These are phyloP conservation scores for Baffinella frigidus DNA, from an alignment of 208 protist species.

Conservation along the genomic window DNA sequence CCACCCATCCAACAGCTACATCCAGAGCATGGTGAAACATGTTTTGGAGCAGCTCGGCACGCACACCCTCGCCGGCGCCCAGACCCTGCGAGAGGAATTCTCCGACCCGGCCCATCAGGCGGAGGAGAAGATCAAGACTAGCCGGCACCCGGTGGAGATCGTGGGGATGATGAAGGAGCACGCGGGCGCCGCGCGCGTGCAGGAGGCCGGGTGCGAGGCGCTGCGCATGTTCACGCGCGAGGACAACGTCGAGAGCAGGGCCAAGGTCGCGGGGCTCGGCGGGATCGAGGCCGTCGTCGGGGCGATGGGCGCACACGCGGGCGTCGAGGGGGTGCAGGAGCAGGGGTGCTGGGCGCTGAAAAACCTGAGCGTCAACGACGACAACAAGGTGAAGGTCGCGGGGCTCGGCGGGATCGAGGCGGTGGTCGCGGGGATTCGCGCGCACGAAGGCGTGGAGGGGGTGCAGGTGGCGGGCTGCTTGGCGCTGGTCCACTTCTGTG, in stretches of 20 bases:
- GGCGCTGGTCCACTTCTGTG: conserved; percentile 1
- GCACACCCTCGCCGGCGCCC: too few relatives aligned
- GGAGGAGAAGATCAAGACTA: too few relatives aligned
- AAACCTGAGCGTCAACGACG: conserved; percentile 22
- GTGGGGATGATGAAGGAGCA: background rate
- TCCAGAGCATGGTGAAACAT: too few relatives aligned
- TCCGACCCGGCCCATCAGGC: too few relatives aligned
- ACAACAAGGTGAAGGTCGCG: conserved; percentile 52
- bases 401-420: background rate
- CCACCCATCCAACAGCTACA: too few relatives aligned
- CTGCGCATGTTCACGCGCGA: too few relatives aligned
- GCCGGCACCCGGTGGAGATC: too few relatives aligned
- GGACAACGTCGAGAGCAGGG: too few relatives aligned
- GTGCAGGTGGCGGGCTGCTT: conserved; percentile 29
- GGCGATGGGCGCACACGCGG: background rate
- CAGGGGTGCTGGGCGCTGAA: conserved; percentile 52
- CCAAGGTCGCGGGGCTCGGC: background rate
- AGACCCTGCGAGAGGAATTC: too few relatives aligned
- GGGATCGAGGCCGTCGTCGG: conserved; percentile 4
- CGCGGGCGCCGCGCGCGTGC: background rate
- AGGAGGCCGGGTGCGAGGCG: background rate
- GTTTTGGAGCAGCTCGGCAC: too few relatives aligned
- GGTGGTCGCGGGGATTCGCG: background rate
- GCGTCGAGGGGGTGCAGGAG: background rate
- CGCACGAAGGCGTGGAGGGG: background rate